Base-by-base conservation (phyloP, 768 basidiomycete species). In the Pulveroboletus sp. region DNA sequence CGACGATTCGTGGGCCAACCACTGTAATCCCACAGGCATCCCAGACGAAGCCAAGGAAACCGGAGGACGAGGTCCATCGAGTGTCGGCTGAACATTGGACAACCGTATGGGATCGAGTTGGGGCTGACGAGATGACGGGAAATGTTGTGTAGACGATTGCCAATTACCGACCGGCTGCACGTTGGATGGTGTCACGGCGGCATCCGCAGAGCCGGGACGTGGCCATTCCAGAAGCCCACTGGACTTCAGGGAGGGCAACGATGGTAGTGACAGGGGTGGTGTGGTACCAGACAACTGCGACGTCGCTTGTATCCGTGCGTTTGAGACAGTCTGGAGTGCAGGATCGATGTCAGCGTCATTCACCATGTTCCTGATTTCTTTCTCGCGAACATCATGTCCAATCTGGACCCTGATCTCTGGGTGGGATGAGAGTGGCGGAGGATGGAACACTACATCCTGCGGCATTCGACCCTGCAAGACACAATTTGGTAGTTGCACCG, bases 181-280 rank as follows among this genome's bases (percentile, higher is more conserved):
- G 16, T 41, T 17, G 10, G 65, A 22, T 11, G 58, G 27, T 35
- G 48, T 43, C 16, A 47, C 43, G 26, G 45, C 46, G 17, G 50
- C 55, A 54, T 66, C 67, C 50, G 67, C 51, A 42, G 73, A 67
- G 50, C 80, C 80, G 76, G 49, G 75, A 72, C 41, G 63, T n/a
- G 62, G 62, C 68, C 68, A 68, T 56, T 86, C 84, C 34, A 89
- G 70, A 38, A 89, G 72, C 19, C 86, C 86, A 55, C 83, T 86
- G 27, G 82, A 79, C 67, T 87, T 88, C 46, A 89, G 70, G 31
- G 86, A 88, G 27, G 86, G 86, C 50, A 89, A 67, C 17, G 82
- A 80, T 41, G 40, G 40, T 55, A 70, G 76, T n/a, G 53, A 49
- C 27, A 29, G 27, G 14, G 59, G 38, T 22, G 80, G 78, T 56